Base-by-base conservation (phyloP, 1,284 basidiomycete species). In the Heterobasidion occidentale region DNA sequence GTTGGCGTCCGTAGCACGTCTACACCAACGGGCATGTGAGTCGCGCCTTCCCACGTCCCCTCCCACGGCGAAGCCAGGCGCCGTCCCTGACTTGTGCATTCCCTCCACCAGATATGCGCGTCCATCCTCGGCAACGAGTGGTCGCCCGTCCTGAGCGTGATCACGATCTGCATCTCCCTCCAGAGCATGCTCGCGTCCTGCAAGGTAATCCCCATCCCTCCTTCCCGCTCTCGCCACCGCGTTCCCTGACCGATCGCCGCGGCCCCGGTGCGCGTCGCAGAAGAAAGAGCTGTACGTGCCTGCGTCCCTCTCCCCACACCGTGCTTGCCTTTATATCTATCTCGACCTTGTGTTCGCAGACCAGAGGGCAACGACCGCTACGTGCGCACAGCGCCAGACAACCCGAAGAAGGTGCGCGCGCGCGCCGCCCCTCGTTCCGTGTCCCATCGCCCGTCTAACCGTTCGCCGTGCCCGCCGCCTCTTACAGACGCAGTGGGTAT, bases 121-220 rank as follows among this genome's bases (percentile, higher is more conserved):
- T 91, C 89, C 27, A 92, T 92, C 60, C 79, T 92, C 6, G 90
- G 89, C 15, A 88, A 81, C 62, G 89, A 92, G 63, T 92, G 90
- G 90, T 90, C 88, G 19, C 90, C 90, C 1, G 90, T 92, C 20
- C 70, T 92, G 59, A 90, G 85, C 60, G 88, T 90, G 34, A 74
- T 84, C 44, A 78, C 88, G 3, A 81, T 92, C 46, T 91, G 89
- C 65, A 80, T 92, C 46, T 92, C 90, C 8, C 70, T 92, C 51
- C 90, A 92, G 72, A 91, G 89, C 64, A 92, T 92, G 90, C 76
- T 92, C 57, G 90, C 88, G 19, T 92, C 89, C 11, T 90, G 87
- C 79, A 90, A 88, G 82, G 89, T 88, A 8, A 17, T 46, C 8
- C 34, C 57, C 51, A 8, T 35, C 45, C 51, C 57, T 4, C 34